Evolutionary conservation across 495 filamentous ascomycete species (phyloP).

Genomic region (Pseudevernia furfuracea): DNA sequence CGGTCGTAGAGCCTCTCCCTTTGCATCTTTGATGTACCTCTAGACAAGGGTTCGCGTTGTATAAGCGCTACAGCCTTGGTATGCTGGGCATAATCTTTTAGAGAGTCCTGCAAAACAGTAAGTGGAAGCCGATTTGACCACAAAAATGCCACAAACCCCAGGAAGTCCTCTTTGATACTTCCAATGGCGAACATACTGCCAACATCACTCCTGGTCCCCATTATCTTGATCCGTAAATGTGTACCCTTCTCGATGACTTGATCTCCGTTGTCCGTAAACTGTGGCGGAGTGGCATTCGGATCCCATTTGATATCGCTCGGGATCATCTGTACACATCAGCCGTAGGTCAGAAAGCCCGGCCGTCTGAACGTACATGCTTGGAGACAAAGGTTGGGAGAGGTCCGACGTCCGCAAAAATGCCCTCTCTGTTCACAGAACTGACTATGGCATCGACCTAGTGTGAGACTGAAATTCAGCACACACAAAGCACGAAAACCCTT

Average conservation of each 20-base stretch:
- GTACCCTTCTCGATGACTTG: conserved; percentile 90
- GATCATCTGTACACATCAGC: conserved; percentile 58
- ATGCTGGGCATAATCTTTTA: neutral
- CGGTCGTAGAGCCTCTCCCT: neutral
- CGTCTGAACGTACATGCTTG: conserved; percentile 55
- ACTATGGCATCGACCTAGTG: conserved; percentile 86
- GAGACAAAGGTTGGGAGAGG: conserved; percentile 86
- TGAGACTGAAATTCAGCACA: conserved; percentile 13
- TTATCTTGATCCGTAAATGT: conserved; percentile 85
- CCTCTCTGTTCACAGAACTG: conserved; percentile 78
- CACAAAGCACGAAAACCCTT: neutral
- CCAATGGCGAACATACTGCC: conserved; percentile 93
- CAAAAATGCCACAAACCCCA: conserved; percentile 38
- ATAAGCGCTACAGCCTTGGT: neutral
- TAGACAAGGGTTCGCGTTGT: neutral
- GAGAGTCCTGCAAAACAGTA: conserved; percentile 20
- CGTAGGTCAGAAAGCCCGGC: neutral
- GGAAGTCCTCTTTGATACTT: conserved; percentile 81
- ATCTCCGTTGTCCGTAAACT: conserved; percentile 80
- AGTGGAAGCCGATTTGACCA: neutral
- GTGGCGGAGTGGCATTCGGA: conserved; percentile 75
- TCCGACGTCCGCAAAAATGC: conserved; percentile 87
- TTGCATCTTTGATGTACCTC: neutral
- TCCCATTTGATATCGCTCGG: conserved; percentile 89
- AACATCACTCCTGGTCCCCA: conserved; percentile 85